Conservation (phyloP, 345 rosid genomes). For the Odontarrhena argentea region DNA sequence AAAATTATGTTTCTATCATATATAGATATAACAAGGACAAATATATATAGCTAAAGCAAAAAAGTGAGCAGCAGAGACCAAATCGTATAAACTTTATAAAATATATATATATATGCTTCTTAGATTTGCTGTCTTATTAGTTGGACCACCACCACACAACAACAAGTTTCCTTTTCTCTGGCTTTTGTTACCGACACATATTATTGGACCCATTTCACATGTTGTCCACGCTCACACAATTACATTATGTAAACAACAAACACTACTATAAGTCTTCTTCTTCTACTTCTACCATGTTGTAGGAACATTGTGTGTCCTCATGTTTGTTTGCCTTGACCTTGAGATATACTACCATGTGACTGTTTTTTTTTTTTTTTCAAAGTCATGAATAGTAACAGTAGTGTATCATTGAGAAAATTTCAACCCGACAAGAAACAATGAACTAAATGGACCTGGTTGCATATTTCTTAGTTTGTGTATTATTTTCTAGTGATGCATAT, state of each 20-base stretch:
- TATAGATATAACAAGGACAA: not conserved
- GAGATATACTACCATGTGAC: slow-evolving; percentile 9
- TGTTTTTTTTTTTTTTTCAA: not conserved
- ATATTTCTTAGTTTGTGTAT: not conserved
- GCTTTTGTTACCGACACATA: slow-evolving; percentile 44
- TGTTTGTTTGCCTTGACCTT: slow-evolving; percentile 23
- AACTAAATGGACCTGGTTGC: slow-evolving; percentile 14
- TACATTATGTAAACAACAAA: not conserved
- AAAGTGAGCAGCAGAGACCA: slow-evolving; percentile 28
- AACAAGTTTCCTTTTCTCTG: slow-evolving; percentile 26
- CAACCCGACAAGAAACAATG: slow-evolving; percentile 21
- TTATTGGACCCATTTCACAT: slow-evolving; percentile 30
- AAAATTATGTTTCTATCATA: no score
- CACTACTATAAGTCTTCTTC: slow-evolving; percentile 13
- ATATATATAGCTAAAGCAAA: slow-evolving; percentile 34
- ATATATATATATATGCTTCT: slow-evolving; percentile 36
- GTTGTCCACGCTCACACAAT: slow-evolving; percentile 36
- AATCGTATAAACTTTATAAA: slow-evolving; percentile 26
- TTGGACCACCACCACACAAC: slow-evolving; percentile 31
- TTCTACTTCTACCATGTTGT: slow-evolving; percentile 14
- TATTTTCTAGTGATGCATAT: slow-evolving; percentile 11
- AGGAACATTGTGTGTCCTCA: slow-evolving; percentile 32
- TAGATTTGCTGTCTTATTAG: slow-evolving; percentile 35
- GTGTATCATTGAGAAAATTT: not conserved
- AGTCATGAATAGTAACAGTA: slow-evolving; percentile 33